Conservation (phyloP, 2,329 filamentous ascomycete species). For the Pezicula radicicola region DNA sequence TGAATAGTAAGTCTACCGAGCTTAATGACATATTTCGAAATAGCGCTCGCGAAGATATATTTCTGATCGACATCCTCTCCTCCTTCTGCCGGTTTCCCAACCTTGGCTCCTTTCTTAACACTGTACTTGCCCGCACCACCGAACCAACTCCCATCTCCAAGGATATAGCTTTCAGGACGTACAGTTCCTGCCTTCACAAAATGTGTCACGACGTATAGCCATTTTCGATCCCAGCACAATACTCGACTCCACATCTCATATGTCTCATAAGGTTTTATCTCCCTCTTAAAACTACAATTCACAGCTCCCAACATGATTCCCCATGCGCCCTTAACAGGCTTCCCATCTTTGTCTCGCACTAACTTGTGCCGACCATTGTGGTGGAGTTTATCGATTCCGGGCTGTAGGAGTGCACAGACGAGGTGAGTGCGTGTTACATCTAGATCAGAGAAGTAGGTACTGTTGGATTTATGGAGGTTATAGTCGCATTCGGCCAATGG, state of each 20-base stretch:
- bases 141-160: slow-evolving; percentile 37
- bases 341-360: slow-evolving; percentile 38
- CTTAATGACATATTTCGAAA: slow-evolving; percentile 83
- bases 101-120: slow-evolving; percentile 33
- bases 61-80: slow-evolving; percentile 46
- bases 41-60: slow-evolving; percentile 66
- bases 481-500: slow-evolving; percentile 66
- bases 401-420: slow-evolving; percentile 64
- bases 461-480: slow-evolving; percentile 71
- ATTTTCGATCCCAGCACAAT: slow-evolving; percentile 76
- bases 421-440: slow-evolving; percentile 77
- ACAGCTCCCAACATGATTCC: slow-evolving; percentile 70
- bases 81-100: slow-evolving; percentile 22
- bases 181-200: slow-evolving; percentile 64
- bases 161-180: slow-evolving; percentile 44
- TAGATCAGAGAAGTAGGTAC: slow-evolving; percentile 68
- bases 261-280: slow-evolving; percentile 65
- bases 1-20: slow-evolving; percentile 79
- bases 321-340: slow-evolving; percentile 50
- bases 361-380: slow-evolving; percentile 46
- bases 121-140: slow-evolving; percentile 33
- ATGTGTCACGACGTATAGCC: slow-evolving; percentile 74
- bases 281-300: slow-evolving; percentile 68
- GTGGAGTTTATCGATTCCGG: slow-evolving; percentile 51
- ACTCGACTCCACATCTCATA: slow-evolving; percentile 75